Evolutionary conservation across 352 stramenopile species (phyloP).

Genomic region (Pythium rhizo-oryzae): DNA sequence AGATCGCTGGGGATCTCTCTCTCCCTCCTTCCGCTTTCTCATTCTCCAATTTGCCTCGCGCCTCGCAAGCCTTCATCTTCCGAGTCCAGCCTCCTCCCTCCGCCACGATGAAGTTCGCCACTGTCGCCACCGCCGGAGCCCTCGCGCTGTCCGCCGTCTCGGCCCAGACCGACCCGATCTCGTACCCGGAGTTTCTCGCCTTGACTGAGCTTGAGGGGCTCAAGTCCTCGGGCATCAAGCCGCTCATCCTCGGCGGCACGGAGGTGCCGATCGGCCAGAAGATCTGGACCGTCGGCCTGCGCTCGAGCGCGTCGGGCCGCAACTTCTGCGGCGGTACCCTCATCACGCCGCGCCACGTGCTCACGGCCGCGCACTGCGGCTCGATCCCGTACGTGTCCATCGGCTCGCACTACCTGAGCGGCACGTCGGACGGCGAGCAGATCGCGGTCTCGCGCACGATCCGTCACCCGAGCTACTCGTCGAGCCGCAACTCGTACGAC

Average conservation of each 20-base stretch:
- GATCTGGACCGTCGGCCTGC: constrained; percentile 35
- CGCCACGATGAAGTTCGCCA: constrained; percentile 21
- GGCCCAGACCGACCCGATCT: constrained; percentile 8
- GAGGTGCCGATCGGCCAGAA: constrained; percentile 43
- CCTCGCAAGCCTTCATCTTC: constrained; percentile 15
- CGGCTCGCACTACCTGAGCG: constrained; percentile 58
- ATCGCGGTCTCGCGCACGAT: constrained; percentile 5
- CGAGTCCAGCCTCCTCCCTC: background rate
- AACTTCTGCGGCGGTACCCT: constrained; percentile 43
- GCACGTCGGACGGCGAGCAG: constrained; percentile 36
- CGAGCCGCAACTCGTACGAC: constrained; percentile 36
- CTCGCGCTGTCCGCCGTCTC: background rate
- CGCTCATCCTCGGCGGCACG: constrained; percentile 54
- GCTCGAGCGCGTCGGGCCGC: constrained; percentile 9
- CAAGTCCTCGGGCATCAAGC: constrained; percentile 20
- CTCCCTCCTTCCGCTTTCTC: background rate
- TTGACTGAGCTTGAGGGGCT: background rate
- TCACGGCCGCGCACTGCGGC: constrained; percentile 56
- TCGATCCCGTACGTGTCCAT: constrained; percentile 49
- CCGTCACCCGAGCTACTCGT: constrained; percentile 22
- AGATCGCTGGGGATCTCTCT: too few relatives aligned
- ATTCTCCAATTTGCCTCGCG: constrained; percentile 18
- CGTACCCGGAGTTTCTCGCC: constrained; percentile 13
- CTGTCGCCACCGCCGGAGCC: background rate
- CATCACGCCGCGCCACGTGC: constrained; percentile 48